phyloP scores from a whole-genome alignment of 441 rosid genomes.

The Kokia cookei region DNA sequence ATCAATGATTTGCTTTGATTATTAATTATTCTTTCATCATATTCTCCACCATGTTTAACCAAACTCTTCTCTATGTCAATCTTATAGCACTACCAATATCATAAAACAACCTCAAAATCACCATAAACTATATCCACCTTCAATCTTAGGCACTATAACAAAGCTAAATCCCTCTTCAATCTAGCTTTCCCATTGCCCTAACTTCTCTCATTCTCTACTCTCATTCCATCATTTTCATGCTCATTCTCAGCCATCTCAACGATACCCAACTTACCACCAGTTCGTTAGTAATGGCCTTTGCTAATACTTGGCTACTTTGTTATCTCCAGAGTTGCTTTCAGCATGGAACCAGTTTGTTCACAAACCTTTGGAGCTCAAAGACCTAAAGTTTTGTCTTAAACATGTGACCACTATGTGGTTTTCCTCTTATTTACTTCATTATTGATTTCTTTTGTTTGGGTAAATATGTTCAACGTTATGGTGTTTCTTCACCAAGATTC shows the following conservation, averaged over 20 bases:
- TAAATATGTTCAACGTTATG: conserved; percentile 49
- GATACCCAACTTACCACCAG: conserved; percentile 82
- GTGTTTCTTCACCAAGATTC: conserved; percentile 65
- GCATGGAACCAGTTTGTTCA: conserved; percentile 91
- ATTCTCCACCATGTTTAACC: too few relatives aligned
- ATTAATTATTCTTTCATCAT: too few relatives aligned
- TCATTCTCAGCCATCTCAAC: conserved; percentile 74
- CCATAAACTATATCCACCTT: too few relatives aligned
- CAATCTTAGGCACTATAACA: conserved; percentile 29
- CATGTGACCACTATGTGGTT: conserved; percentile 73
- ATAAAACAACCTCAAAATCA: too few relatives aligned
- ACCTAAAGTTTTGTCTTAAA: conserved; percentile 72
- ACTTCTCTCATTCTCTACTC: conserved; percentile 85
- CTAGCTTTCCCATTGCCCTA: conserved; percentile 80
- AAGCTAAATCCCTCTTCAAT: conserved; percentile 55
- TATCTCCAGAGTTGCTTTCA: conserved; percentile 76
- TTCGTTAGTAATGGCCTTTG: conserved; percentile 86
- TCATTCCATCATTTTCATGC: conserved; percentile 84
- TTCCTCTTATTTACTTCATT: conserved; percentile 60
- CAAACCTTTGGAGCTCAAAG: conserved; percentile 89
- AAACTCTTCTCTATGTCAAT: too few relatives aligned
- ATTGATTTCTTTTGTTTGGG: conserved; percentile 73
- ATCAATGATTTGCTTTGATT: too few relatives aligned
- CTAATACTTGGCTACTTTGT: conserved; percentile 93
- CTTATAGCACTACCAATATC: too few relatives aligned